Evolutionary conservation across 2,329 filamentous ascomycete species (phyloP).

Genomic region (Aspergillus bombycis): DNA sequence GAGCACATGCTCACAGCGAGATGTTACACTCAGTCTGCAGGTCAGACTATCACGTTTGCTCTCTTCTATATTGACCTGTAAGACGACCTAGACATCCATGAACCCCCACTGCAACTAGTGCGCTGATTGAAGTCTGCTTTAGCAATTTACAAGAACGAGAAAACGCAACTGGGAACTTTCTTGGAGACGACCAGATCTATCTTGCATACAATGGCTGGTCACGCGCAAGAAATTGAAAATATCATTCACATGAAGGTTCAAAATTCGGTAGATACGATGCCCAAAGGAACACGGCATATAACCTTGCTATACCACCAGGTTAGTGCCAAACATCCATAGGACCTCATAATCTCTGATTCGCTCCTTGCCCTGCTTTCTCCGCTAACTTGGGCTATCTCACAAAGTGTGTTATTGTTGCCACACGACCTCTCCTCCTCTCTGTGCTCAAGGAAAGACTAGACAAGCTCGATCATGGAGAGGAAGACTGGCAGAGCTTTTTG

Average conservation of each 20-base stretch:
- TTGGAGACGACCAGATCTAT: conserved; percentile 43
- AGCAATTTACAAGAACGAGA: conserved; percentile 43
- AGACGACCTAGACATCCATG: conserved; percentile 6
- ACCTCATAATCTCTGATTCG: rapidly evolving
- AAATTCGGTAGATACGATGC: conserved; percentile 41
- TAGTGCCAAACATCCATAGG: background rate
- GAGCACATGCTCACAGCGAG: conserved; percentile 28
- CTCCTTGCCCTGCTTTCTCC: background rate
- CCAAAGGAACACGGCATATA: conserved; percentile 42
- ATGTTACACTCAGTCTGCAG: conserved; percentile 39
- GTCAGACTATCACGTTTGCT: conserved; percentile 41
- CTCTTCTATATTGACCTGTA: conserved; percentile 42
- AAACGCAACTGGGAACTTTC: conserved; percentile 38
- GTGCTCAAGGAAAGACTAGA: conserved; percentile 44
- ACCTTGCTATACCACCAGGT: conserved; percentile 47
- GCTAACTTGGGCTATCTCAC: background rate
- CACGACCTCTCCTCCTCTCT: conserved; percentile 43
- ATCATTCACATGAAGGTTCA: conserved; percentile 39
- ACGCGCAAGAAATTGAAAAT: conserved; percentile 45
- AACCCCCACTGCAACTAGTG: background rate
- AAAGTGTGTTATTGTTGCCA: conserved; percentile 45
- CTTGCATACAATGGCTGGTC: conserved; percentile 39
- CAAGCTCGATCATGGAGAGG: conserved; percentile 25
- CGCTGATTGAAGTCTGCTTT: background rate
- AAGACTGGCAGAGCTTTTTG: conserved; percentile 40